Evolutionary conservation across 192 early-diverging fungal genomes (phyloP), one percentile per base, ranked within the genome.

Genomic region (Funneliformis geosporum): DNA sequence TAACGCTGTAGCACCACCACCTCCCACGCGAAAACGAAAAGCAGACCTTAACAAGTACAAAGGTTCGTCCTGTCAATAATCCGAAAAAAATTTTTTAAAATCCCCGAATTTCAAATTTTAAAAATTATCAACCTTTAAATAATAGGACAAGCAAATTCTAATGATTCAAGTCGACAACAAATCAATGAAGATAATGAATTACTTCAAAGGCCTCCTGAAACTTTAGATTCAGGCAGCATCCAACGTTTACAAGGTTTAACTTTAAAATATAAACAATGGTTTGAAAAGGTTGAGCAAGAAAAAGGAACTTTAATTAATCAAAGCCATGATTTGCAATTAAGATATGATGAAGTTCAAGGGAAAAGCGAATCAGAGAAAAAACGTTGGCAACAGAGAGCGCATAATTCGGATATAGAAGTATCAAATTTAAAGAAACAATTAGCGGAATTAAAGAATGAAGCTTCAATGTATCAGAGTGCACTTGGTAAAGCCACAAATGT

Each of bases 401-500:
- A 71, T 25, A 43, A 71, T 25, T 46, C 40, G 25, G 73, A 75
- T 8, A 8, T 44, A n/a, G 73, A 75, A 38, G 11, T 59, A 11
- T 27, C 42, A 38, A 39, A 7, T 12, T 62, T 75, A 61, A 59
- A 61, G 38, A 75, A 75, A 75, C 28, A 75, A 75, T 23, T 75
- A 8, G 7, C 25, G 12, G 39, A 75, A 43, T 44, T 66, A 39
- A 77, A 77, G 14, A 62, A 44, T 11, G 75, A 77, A 77, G 62
- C 75, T 18, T 66, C 75, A 8, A 44, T 5, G 16, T 77, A 66
- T 44, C 60, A 77, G 66, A 66, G 62, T 23, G 75, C 75, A 14
- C 61, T 77, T 47, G 75, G 75, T 46, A 46, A 62, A 47, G 75
- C 40, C 1, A 77, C 75, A 27, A 77, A 77, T 47, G 33, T 77